Conservation (phyloP, 75 land plant species). For the Cunninghamia lanceolata region DNA sequence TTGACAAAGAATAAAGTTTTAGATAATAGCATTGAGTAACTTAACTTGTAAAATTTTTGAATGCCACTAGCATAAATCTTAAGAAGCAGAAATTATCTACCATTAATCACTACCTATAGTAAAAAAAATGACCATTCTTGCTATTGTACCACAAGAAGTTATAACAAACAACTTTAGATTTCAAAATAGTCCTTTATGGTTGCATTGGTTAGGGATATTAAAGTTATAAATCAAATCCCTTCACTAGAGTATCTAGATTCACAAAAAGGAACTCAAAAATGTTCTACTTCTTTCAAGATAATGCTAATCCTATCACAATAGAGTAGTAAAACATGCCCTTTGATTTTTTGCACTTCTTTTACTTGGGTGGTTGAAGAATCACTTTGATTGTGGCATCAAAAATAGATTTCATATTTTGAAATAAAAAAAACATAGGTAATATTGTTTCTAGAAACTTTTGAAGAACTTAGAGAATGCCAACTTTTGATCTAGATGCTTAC, state of each 20-base stretch:
- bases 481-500: no score
- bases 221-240: not conserved
- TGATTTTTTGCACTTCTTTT: slow-evolving; percentile 19
- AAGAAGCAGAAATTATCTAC: not conserved
- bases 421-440: no score
- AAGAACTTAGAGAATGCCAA: no score
- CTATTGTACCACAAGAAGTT: not conserved
- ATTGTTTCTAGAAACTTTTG: no score
- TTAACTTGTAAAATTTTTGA: not conserved
- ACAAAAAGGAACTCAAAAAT: not conserved
- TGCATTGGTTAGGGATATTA: not conserved
- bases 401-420: slow-evolving; percentile 38
- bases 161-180: not conserved
- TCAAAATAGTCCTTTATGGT: not conserved
- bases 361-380: slow-evolving; percentile 30
- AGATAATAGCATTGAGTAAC: no score
- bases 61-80: not conserved
- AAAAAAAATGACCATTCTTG: slow-evolving; percentile 1
- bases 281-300: not conserved
- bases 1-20: no score
- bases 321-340: slow-evolving; percentile 13
- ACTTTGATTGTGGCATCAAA: slow-evolving; percentile 40
- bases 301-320: not conserved
- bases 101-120: not conserved
- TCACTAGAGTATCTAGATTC: not conserved